These are phyloP conservation scores for Cordyceps cateniannulata DNA, from an alignment of 2,329 filamentous ascomycete genomes.

Conservation along the genomic window DNA sequence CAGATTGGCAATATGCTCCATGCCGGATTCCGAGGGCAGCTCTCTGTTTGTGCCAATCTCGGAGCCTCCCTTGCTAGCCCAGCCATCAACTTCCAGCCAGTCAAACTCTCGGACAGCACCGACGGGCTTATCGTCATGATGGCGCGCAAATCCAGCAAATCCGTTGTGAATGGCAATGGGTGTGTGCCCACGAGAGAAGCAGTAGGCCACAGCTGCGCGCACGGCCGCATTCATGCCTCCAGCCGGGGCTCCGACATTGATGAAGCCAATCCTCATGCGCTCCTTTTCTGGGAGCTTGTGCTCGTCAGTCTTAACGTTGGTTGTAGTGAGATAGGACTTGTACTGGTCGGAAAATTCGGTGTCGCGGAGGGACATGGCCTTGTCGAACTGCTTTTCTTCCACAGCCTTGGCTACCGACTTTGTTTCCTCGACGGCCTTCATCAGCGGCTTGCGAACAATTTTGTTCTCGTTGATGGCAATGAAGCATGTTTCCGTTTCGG, in stretches of 20 bases:
- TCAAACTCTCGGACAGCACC: slow-evolving; percentile 78
- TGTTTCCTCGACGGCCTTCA: slow-evolving; percentile 82
- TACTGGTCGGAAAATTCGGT: slow-evolving; percentile 93
- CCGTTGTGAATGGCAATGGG: slow-evolving; percentile 93
- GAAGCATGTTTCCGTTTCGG: slow-evolving; percentile 84
- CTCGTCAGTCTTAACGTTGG: slow-evolving; percentile 66
- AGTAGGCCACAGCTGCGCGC: slow-evolving; percentile 88
- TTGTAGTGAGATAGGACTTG: slow-evolving; percentile 84
- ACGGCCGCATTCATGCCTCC: slow-evolving; percentile 98
- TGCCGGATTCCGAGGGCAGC: slow-evolving; percentile 76
- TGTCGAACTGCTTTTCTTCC: slow-evolving; percentile 75
- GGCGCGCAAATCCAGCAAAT: slow-evolving; percentile 86
- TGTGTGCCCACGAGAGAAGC: slow-evolving; percentile 83
- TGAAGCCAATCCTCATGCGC: slow-evolving; percentile 89
- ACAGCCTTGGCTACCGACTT: slow-evolving; percentile 80
- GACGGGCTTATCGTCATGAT: slow-evolving; percentile 76
- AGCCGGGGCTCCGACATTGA: slow-evolving; percentile 93
- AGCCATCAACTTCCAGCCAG: slow-evolving; percentile 91
- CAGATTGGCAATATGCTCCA: slow-evolving; percentile 73
- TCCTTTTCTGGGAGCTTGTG: slow-evolving; percentile 63
- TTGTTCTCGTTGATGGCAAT: slow-evolving; percentile 98
- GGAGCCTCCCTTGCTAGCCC: slow-evolving; percentile 94
- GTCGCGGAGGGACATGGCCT: slow-evolving; percentile 82
- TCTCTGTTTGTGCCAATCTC: slow-evolving; percentile 98
- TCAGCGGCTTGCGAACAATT: slow-evolving; percentile 81